Evolutionary conservation across 2,329 filamentous ascomycete species (phyloP), one percentile per base, ranked within the genome.

Genomic region (Paraphaeosphaeria sporulosa): DNA sequence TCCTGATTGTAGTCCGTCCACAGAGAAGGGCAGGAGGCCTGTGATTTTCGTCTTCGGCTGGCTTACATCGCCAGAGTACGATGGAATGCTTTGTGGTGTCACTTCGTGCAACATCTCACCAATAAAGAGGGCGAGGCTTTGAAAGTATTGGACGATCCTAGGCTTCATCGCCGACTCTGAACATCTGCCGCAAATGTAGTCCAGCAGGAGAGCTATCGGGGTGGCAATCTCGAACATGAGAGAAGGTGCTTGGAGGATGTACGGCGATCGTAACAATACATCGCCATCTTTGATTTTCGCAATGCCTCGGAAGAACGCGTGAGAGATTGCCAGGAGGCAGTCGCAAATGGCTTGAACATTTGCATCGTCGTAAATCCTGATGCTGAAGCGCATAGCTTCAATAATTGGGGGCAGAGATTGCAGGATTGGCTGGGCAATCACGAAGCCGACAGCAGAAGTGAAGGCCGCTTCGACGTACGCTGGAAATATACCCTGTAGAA

Each of bases 401-500:
- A 86, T 74, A 0, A 82, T 77, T 6, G 73, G 70, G 0, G 73
- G 73, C 15, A 81, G 75, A 1, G 84, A 82, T 51, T 83, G 76
- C 27, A 88, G 68, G 7, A 88, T 77, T 0, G 87, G 86, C 19
- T 78, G 66, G 5, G 81, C 80, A 4, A 87, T 71, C 19, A 87
- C 78, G 81, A 85, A 86, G 2, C 82, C 82, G 25, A 76, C 76
- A 3, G 76, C 64, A 15, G 79, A 81, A 15, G 68, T 74, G 53
- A 87, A 81, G 0, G 82, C 75, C 1, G 70, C 72, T 63, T 84
- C 81, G 27, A 88, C 76, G 68, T 89, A 89, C 2, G 82, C 82
- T 2, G 87, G 86, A 56, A 88, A 83, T 15, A 88, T 79, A 43
- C 80, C 81, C 57, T 83, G 81, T 19, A 88, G 67, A 8, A 89